Conservation (phyloP, 148 eudicot genomes). For the Amaranthus cruentus region DNA sequence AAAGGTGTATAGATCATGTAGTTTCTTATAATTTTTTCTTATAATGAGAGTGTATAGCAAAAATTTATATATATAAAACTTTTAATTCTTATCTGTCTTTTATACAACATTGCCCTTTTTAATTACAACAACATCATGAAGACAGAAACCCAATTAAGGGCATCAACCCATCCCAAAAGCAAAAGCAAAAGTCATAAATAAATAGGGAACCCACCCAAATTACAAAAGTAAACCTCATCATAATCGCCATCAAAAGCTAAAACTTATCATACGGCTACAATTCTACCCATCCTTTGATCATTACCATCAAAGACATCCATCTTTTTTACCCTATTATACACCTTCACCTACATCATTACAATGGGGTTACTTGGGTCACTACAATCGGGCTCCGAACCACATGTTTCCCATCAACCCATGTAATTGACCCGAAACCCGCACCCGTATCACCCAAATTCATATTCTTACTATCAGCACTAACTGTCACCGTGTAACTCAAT, state of each 20-base stretch:
- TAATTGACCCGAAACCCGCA: conserved; percentile 65
- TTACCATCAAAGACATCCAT: neutral
- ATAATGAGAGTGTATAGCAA: neutral
- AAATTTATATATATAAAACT: conserved; percentile 5
- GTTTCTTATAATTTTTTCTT: neutral
- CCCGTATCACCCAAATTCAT: conserved; percentile 67
- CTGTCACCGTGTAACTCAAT: conserved; percentile 50
- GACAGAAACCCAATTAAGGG: conserved; percentile 1
- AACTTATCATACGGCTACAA: neutral
- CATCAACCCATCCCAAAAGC: neutral
- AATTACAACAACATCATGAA: conserved; percentile 27
- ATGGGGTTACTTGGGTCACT: conserved; percentile 63
- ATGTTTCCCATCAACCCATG: conserved; percentile 84
- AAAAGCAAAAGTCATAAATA: neutral
- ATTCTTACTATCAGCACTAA: conserved; percentile 50
- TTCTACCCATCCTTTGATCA: conserved; percentile 3
- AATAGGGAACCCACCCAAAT: neutral
- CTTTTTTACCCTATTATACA: conserved; percentile 11
- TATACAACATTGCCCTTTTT: conserved; percentile 29
- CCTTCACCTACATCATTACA: conserved; percentile 28
- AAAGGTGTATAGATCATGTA: neutral
- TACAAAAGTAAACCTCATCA: neutral
- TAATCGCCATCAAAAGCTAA: conserved; percentile 10
- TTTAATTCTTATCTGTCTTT: conserved; percentile 18
- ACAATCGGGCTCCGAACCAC: conserved; percentile 91